Conservation (phyloP, 2,329 filamentous ascomycete genomes). For the Harringtonia lauricola region DNA sequence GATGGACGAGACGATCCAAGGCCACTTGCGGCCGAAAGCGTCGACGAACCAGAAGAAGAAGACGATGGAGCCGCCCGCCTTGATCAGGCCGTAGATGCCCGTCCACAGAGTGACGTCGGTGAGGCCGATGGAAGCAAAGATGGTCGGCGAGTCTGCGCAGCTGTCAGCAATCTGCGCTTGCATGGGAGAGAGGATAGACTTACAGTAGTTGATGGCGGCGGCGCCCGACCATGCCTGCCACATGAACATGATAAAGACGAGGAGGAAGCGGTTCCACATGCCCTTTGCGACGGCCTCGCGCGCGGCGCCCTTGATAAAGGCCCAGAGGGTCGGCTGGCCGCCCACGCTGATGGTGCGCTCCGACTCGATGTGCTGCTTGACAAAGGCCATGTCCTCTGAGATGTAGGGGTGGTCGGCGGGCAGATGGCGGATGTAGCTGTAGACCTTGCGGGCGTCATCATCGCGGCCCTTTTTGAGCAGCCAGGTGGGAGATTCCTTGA, state of each 20-base stretch:
- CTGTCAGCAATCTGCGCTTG: too few relatives aligned
- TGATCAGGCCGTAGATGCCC: slow-evolving; percentile 37
- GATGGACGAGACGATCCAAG: slow-evolving; percentile 34
- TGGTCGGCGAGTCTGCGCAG: slow-evolving; percentile 29
- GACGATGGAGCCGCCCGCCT: slow-evolving; percentile 28
- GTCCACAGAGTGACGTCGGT: slow-evolving; percentile 33
- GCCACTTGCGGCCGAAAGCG: slow-evolving; percentile 22
- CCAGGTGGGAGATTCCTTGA: slow-evolving; percentile 29
- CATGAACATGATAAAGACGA: slow-evolving; percentile 26
- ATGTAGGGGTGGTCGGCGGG: slow-evolving; percentile 15
- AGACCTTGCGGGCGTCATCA: slow-evolving; percentile 26
- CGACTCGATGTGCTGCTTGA: background rate
- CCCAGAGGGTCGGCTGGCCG: slow-evolving; percentile 15
- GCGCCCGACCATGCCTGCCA: slow-evolving; percentile 30
- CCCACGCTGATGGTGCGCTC: slow-evolving; percentile 17
- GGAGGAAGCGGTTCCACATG: slow-evolving; percentile 27
- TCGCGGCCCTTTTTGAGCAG: slow-evolving; percentile 28
- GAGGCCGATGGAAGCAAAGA: slow-evolving; percentile 33
- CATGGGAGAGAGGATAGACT: too few relatives aligned
- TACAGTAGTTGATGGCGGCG: slow-evolving; percentile 31
- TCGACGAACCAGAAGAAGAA: slow-evolving; percentile 29
- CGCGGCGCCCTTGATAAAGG: slow-evolving; percentile 21
- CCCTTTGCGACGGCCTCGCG: slow-evolving; percentile 24
- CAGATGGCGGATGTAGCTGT: slow-evolving; percentile 27
- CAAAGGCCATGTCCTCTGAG: background rate